phyloP scores from a whole-genome alignment of 805 yeast genomes.

The Starmerella tilneyi region DNA sequence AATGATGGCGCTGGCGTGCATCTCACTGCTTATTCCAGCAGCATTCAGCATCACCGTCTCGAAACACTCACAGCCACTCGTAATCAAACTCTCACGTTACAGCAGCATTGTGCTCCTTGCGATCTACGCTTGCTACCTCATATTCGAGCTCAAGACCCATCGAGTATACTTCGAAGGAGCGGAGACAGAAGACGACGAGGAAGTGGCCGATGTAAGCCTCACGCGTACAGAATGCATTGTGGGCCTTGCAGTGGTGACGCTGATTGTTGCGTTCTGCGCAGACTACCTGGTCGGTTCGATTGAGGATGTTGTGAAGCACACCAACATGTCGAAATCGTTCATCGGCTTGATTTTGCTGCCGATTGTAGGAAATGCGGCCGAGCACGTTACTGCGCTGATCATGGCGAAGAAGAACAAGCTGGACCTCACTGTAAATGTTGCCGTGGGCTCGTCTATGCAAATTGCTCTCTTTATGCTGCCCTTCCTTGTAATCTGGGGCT shows the following conservation, averaged over 20 bases:
- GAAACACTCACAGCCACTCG: slow-evolving; percentile 36
- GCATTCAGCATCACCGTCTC: slow-evolving; percentile 66
- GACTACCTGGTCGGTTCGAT: slow-evolving; percentile 90
- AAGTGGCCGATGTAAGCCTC: slow-evolving; percentile 36
- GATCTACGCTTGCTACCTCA: slow-evolving; percentile 65
- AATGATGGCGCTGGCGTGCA: slow-evolving; percentile 78
- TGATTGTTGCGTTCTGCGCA: slow-evolving; percentile 80
- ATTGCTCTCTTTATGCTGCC: slow-evolving; percentile 96
- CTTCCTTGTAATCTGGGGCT: slow-evolving; percentile 83
- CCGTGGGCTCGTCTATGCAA: slow-evolving; percentile 91
- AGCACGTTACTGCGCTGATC: slow-evolving; percentile 90
- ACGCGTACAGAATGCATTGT: slow-evolving; percentile 45
- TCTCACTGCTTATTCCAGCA: slow-evolving; percentile 86
- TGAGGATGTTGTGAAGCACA: slow-evolving; percentile 70
- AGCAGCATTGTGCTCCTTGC: slow-evolving; percentile 68
- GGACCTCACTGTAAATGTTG: slow-evolving; percentile 95
- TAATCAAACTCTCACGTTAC: slow-evolving; percentile 75
- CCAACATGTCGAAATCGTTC: slow-evolving; percentile 88
- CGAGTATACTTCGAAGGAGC: slow-evolving; percentile 57
- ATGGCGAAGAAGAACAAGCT: slow-evolving; percentile 90
- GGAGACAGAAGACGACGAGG: slow-evolving; percentile 31
- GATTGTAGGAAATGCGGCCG: slow-evolving; percentile 97
- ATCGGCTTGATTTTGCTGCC: slow-evolving; percentile 91
- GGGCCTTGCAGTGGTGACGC: slow-evolving; percentile 51
- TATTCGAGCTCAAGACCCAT: slow-evolving; percentile 90